phyloP scores from a whole-genome alignment of 1,139 yeast species.

The Candida anutae region DNA sequence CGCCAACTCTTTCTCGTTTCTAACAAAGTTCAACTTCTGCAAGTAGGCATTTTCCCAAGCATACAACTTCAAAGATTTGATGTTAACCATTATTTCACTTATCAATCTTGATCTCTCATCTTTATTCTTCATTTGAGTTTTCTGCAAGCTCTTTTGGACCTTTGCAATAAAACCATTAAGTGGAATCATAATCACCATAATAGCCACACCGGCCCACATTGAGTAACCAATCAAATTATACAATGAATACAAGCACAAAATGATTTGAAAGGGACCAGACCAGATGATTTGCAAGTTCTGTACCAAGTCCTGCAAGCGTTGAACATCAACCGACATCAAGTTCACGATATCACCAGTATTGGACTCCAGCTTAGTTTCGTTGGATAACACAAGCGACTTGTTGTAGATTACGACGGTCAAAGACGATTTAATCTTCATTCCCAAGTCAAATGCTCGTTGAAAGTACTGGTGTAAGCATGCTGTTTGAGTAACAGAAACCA shows the following conservation, averaged over 20 bases:
- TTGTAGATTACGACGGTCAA: slow-evolving; percentile 73
- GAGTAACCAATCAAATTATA: slow-evolving; percentile 75
- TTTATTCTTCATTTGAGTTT: slow-evolving; percentile 41
- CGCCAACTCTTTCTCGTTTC: slow-evolving; percentile 81
- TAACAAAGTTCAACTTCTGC: slow-evolving; percentile 62
- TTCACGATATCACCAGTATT: slow-evolving; percentile 97
- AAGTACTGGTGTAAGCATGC: slow-evolving; percentile 87
- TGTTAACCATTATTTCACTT: slow-evolving; percentile 83
- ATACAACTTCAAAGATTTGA: slow-evolving; percentile 84
- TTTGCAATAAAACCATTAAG: slow-evolving; percentile 69
- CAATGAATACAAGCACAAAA: slow-evolving; percentile 68
- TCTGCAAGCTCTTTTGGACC: slow-evolving; percentile 68
- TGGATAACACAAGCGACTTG: slow-evolving; percentile 73
- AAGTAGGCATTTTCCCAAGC: slow-evolving; percentile 93
- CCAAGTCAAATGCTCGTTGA: slow-evolving; percentile 79
- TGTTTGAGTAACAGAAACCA: slow-evolving; percentile 77
- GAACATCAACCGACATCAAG: slow-evolving; percentile 94
- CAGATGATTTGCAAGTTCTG: slow-evolving; percentile 84
- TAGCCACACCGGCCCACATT: slow-evolving; percentile 95
- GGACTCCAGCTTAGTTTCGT: slow-evolving; percentile 71
- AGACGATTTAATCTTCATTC: slow-evolving; percentile 82
- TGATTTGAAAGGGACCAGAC: slow-evolving; percentile 95
- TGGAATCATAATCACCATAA: slow-evolving; percentile 82
- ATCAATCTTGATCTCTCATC: slow-evolving; percentile 51
- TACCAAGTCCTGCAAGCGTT: slow-evolving; percentile 82